Percentiles rank a stretch among this genome's conserved stretches.
Evolutionary conservation across 257 asterid genomes (phyloP).

Genomic region (Osmanthus fragrans): DNA sequence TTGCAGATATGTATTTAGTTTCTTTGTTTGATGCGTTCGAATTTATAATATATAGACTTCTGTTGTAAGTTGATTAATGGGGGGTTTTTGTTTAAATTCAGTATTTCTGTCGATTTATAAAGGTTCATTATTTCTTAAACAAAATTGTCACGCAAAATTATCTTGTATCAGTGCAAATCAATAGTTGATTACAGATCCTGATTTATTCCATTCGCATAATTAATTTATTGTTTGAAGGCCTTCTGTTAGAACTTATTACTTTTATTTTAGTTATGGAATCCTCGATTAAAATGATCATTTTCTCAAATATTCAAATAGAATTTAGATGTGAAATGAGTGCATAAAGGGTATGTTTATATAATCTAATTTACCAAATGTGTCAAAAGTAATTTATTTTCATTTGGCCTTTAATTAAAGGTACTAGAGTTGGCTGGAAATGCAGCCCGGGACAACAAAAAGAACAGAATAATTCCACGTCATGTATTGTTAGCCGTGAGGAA

Average conservation of each 20-base stretch:
- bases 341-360: neutral
- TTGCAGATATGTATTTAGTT: neutral
- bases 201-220: neutral
- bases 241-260: too few species aligned
- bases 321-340: neutral
- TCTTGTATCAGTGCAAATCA: neutral
- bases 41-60: neutral
- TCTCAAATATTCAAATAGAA: neutral
- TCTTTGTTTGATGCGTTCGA: neutral
- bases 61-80: neutral
- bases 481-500: conserved; percentile 51
- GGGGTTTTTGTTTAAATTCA: neutral
- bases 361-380: neutral
- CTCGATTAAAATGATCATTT: neutral
- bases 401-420: conserved; percentile 28
- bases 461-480: conserved; percentile 50
- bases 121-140: too few species aligned
- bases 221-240: neutral
- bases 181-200: neutral
- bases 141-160: too few species aligned
- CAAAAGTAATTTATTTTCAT: neutral
- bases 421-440: conserved; percentile 59
- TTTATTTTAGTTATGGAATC: neutral
- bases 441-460: conserved; percentile 56
- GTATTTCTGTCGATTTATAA: neutral